Base-by-base conservation (phyloP, 257 asterid species). In the Salvia miltiorrhiza region DNA sequence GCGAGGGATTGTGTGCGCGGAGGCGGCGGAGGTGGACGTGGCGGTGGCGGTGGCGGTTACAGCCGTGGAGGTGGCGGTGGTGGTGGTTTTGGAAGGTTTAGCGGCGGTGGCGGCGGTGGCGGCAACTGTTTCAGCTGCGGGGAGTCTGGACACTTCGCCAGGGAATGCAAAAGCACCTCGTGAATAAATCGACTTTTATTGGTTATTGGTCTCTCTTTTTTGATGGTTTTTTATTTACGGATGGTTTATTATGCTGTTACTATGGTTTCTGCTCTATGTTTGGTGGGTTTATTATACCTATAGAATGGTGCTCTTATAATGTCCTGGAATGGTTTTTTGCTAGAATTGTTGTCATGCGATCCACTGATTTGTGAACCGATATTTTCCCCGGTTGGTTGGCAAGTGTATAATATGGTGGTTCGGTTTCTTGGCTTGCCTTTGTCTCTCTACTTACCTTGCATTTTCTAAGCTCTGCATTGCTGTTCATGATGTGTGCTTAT, bases 111-210 rank as follows among this genome's bases (percentile, higher is more conserved):
- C 2, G 74, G 75, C 1, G 78, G 75, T 5, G 84, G 77, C 11
- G 81, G 70, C 53, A 63, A 62, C 21, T 88, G 97, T 62, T 90
- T 63, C 80, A 78, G 62, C 79, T 90, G 97, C 63, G 95, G 97
- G 30, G 89, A 78, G 72, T 9, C 82, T 7, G 96, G 97, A 7
- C 97, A 90, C 71, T 79, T 88, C 48, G 92, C 90, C 19, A 85
- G 96, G 80, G 96, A 90, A 16, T 90, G 96, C 88, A 59, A 71
- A 64, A 50, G 73, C 32, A 2, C 65, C 65, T 74, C 67, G 58
- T 23, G 69, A 61, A 54, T 74, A 53, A 47, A 23, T 49, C 49
- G 47, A 37, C 17, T 19, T 48, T 39, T 6, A 3, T 26, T n/a
- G n/a, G n/a, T n/a, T 12, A 5, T 33, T n/a, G n/a, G n/a, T 75